These are phyloP conservation scores for Erysimum cheiranthoides DNA, from an alignment of 345 rosid genomes.

Conservation along the genomic window DNA sequence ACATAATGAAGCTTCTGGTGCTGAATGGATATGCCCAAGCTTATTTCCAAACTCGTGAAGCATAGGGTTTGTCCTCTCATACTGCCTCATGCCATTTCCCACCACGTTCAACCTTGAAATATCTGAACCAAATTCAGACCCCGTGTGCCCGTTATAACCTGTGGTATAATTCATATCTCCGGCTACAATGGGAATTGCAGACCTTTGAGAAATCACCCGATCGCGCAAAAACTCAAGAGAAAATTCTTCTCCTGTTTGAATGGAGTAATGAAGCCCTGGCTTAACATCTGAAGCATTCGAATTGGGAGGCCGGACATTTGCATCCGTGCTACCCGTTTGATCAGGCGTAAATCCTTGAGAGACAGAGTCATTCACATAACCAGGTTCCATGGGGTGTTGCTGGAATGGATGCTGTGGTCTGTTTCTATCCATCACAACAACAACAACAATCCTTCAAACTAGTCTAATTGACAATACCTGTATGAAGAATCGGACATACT, in stretches of 20 bases:
- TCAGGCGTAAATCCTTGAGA: slow-evolving; percentile 56
- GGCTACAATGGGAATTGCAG: slow-evolving; percentile 50
- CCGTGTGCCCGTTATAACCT: slow-evolving; percentile 7
- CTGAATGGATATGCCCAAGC: slow-evolving; percentile 57
- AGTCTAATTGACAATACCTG: slow-evolving; percentile 11
- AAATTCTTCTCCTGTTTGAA: slow-evolving; percentile 93
- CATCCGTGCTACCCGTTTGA: slow-evolving; percentile 45
- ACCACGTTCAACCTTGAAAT: slow-evolving; percentile 33
- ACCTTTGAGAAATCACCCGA: slow-evolving; percentile 65
- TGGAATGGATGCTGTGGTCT: slow-evolving; percentile 52
- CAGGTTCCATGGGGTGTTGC: slow-evolving; percentile 55
- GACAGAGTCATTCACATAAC: slow-evolving; percentile 59
- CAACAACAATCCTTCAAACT: slow-evolving; percentile 24
- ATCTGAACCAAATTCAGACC: slow-evolving; percentile 21
- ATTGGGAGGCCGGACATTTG: slow-evolving; percentile 52
- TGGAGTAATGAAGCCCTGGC: slow-evolving; percentile 77
- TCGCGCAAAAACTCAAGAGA: slow-evolving; percentile 91
- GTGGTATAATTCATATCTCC: slow-evolving; percentile 41
- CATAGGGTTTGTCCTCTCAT: slow-evolving; percentile 54
- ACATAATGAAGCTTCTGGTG: slow-evolving; percentile 50
- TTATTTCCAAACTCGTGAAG: slow-evolving; percentile 50
- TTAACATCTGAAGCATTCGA: slow-evolving; percentile 59
- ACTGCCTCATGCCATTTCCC: slow-evolving; percentile 48
- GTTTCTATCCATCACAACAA: slow-evolving; percentile 58
- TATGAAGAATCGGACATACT: slow-evolving; percentile 32